Percentiles rank a stretch among this genome's conserved stretches.
These are phyloP conservation scores for Penicillium olsonii DNA, from an alignment of 2,329 filamentous ascomycete genomes.

Conservation along the genomic window DNA sequence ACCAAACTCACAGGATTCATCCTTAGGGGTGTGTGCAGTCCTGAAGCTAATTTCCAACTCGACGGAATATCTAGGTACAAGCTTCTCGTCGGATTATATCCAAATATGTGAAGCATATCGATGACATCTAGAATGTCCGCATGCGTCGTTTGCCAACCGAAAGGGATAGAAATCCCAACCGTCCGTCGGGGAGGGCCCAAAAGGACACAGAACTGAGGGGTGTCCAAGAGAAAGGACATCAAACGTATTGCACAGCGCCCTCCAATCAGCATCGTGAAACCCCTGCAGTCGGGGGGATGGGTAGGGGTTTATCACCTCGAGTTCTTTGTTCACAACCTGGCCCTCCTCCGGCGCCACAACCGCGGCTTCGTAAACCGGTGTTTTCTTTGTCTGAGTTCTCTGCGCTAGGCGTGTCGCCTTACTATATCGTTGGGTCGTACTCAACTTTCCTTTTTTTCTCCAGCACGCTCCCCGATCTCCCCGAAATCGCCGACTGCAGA, in stretches of 20 bases:
- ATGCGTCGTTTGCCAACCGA: background rate
- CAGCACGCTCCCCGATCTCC: constrained; percentile 15
- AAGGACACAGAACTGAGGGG: background rate
- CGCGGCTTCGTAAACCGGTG: constrained; percentile 2
- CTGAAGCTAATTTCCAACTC: constrained; percentile 10
- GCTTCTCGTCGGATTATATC: constrained; percentile 12
- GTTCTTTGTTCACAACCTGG: constrained; percentile 19
- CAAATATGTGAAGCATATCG: background rate
- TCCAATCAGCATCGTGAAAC: constrained; percentile 10
- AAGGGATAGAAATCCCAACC: background rate
- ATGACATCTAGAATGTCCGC: constrained; percentile 3
- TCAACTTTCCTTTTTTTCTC: constrained; percentile 7
- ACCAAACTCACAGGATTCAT: background rate
- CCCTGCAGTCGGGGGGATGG: constrained; percentile 10
- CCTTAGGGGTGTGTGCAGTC: constrained; percentile 3
- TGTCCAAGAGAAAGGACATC: background rate
- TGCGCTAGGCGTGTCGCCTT: constrained; percentile 2
- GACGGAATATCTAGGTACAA: constrained; percentile 8
- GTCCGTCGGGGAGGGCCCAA: background rate
- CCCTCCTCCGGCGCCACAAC: constrained; percentile 17
- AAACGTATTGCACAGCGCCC: background rate
- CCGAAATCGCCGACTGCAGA: constrained; percentile 11
- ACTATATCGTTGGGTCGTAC: constrained; percentile 13
- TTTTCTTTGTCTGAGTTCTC: constrained; percentile 17
- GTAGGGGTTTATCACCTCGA: constrained; percentile 7